These are phyloP conservation scores for Brassica napus DNA, from an alignment of 345 rosid species.

Conservation along the genomic window Da-Ae NC_063442.1:30673001-30673500, in stretches of 20 bases:
- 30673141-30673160: too few relatives aligned
- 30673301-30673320: not conserved
- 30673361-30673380: not conserved
- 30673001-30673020: not conserved
- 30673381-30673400: not conserved
- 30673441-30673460: not conserved
- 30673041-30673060: not conserved
- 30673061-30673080: not conserved
- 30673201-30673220: too few relatives aligned
- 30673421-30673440: not conserved
- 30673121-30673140: not conserved
- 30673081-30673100: not conserved
- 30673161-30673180: too few relatives aligned
- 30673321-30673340: not conserved
- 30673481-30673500: too few relatives aligned
- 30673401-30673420: not conserved
- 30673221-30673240: too few relatives aligned
- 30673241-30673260: too few relatives aligned
- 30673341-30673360: not conserved
- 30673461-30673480: too few relatives aligned
- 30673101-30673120: not conserved
- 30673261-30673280: too few relatives aligned
- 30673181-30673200: too few relatives aligned
- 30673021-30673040: not conserved
- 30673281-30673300: too few relatives aligned